These are phyloP conservation scores for Colletotrichum scovillei DNA, from an alignment of 2,329 filamentous ascomycete species.

Conservation along the genomic window DNA sequence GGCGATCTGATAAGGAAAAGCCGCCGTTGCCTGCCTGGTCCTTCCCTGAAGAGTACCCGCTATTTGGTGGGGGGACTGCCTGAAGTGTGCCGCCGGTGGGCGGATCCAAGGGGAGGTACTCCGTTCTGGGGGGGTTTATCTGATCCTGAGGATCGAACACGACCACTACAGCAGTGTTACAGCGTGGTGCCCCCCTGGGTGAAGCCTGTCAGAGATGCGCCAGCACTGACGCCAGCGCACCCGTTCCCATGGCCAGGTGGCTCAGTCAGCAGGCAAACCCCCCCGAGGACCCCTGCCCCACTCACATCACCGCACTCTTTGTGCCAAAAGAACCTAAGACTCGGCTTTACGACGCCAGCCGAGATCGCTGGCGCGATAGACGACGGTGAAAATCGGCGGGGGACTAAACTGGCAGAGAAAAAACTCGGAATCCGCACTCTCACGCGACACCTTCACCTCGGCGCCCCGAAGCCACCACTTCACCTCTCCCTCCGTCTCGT, in stretches of 20 bases:
- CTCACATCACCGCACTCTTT: not conserved
- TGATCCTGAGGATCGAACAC: not conserved
- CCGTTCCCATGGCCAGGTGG: not conserved
- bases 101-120: not conserved
- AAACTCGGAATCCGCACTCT: slow-evolving; percentile 5
- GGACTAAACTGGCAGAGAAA: not conserved
- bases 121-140: not conserved
- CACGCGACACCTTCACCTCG: not conserved
- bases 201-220: not conserved
- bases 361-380: slow-evolving; percentile 1
- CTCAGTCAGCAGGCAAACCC: not conserved
- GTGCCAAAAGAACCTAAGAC: not conserved
- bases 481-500: not conserved
- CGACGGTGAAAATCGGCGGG: not conserved
- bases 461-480: not conserved
- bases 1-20: slow-evolving; percentile 34
- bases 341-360: slow-evolving; percentile 14
- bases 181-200: not conserved
- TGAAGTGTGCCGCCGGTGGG: not conserved
- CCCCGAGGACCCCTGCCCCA: not conserved
- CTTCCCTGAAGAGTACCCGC: not conserved
- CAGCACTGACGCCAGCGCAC: not conserved
- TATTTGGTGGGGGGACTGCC: not conserved
- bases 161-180: not conserved
- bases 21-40: not conserved